These are phyloP conservation scores for Eragrostis tef DNA, from an alignment of 202 grass and related monocot species.

Conservation along the genomic window DNA sequence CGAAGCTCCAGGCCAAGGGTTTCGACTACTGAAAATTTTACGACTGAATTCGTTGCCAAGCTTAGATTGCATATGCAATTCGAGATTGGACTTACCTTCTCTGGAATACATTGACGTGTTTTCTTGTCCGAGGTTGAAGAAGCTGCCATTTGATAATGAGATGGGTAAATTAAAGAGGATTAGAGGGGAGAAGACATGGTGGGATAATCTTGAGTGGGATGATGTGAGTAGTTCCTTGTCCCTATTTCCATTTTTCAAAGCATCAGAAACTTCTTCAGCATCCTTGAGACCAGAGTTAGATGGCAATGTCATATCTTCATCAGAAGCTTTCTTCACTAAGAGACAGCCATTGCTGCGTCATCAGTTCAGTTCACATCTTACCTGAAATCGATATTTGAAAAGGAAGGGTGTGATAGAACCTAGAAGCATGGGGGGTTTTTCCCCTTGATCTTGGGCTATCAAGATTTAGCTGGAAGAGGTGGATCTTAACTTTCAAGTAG, in stretches of 20 bases:
- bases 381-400: slow-evolving; percentile 7
- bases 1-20: background rate
- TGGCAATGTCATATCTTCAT: slow-evolving; percentile 14
- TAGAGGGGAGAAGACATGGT: slow-evolving; percentile 18
- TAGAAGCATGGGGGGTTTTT: too few relatives aligned
- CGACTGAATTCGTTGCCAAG: slow-evolving; percentile 40
- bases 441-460: too few relatives aligned
- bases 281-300: slow-evolving; percentile 35
- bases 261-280: background rate
- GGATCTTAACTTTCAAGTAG: background rate
- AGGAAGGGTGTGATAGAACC: background rate
- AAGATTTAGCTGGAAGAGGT: background rate
- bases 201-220: slow-evolving; percentile 37
- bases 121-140: slow-evolving; percentile 45
- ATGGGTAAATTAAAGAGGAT: slow-evolving; percentile 34
- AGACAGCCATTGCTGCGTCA: slow-evolving; percentile 30
- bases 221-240: background rate
- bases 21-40: slow-evolving; percentile 31
- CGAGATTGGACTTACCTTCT: slow-evolving; percentile 35
- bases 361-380: slow-evolving; percentile 21
- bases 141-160: background rate
- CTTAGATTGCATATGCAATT: slow-evolving; percentile 20
- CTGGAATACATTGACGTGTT: slow-evolving; percentile 49
- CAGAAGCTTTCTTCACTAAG: slow-evolving; percentile 47
- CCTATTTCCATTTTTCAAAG: slow-evolving; percentile 21